Evolutionary conservation across 1,284 basidiomycete species (phyloP), one percentile per base, ranked within the genome.

Genomic region (Ustilago trichophora): DNA sequence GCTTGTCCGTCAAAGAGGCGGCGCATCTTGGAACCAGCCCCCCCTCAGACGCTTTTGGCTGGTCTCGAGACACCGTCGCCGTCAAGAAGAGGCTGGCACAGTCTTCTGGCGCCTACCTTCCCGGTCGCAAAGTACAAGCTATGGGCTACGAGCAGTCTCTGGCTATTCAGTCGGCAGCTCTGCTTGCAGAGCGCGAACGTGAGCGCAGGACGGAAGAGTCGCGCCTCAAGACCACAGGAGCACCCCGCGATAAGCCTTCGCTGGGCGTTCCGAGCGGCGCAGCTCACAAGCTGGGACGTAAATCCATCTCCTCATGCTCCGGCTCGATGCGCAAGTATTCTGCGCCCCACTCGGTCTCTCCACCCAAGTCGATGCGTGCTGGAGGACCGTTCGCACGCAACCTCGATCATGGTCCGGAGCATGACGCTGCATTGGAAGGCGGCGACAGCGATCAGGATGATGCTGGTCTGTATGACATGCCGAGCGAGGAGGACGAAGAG

Each of bases 231-330:
- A 27, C 36, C 19, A 11, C 45, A 32, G 45, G 44, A 36, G 31
- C 41, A 9, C 21, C 35, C 3, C 66, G 66, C 34, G 66, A 69
- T 1, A 64, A 53, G 36, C 26, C 66, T 12, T 56, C 55, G 6
- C 24, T 46, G 7, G 54, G 66, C 6, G 60, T 69, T 9, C 66
- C 66, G 2, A 64, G 60, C 31, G 66, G 66, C 15, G 60, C 66
- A 18, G 66, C 66, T 11, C 66, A 69, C 52, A 51, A 38, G 22
- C 34, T 64, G 2, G 66, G 66, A 2, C 66, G 66, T 37, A 69
- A 69, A 16, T 69, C 66, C 13, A 60, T 69, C 55, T 69, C 66
- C n/a, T 69, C 66, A 7, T 64, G 54, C 41, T 64, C 60, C 4
- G 56, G 51, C 19, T 52, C 56, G 16, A 52, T 69, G 60, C 66